phyloP scores from a whole-genome alignment of 1,284 basidiomycete genomes.

The Garcileccinum viscosum region DNA sequence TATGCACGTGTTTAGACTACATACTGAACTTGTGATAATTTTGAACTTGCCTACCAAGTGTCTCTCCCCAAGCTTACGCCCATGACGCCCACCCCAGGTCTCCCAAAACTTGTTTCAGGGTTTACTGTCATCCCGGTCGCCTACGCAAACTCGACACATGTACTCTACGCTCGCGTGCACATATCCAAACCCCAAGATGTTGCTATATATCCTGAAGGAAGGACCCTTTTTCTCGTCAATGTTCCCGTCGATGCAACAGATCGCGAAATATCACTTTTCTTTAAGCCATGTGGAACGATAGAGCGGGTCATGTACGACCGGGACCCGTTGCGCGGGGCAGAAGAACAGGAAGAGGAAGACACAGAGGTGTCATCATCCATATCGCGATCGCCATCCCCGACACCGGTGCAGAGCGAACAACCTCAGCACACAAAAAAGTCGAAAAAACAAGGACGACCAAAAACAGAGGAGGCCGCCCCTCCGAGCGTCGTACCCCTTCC shows the following conservation, averaged over 20 bases:
- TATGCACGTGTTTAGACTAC: no score
- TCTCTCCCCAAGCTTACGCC: neutral
- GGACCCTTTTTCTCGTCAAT: constrained; percentile 87
- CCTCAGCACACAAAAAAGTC: constrained; percentile 39
- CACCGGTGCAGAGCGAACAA: constrained; percentile 25
- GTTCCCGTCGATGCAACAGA: constrained; percentile 85
- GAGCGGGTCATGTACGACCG: constrained; percentile 70
- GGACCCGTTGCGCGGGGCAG: constrained; percentile 35
- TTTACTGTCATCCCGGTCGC: constrained; percentile 66
- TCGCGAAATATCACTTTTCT: constrained; percentile 74
- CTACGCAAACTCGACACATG: constrained; percentile 63
- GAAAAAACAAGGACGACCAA: constrained; percentile 52
- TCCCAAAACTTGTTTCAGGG: constrained; percentile 42
- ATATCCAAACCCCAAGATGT: constrained; percentile 48
- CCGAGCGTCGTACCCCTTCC: constrained; percentile 67
- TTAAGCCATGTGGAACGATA: constrained; percentile 76
- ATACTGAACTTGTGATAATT: no score
- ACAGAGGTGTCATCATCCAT: neutral
- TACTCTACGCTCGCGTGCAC: constrained; percentile 68
- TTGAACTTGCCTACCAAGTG: neutral
- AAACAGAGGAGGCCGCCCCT: constrained; percentile 41
- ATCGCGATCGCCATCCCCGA: neutral
- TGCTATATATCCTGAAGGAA: constrained; percentile 59
- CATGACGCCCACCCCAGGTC: constrained; percentile 17
- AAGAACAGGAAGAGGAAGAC: constrained; percentile 18